These are phyloP conservation scores for Calonectria pseudoturangicola DNA, from an alignment of 2,329 filamentous ascomycete species.

Conservation along the genomic window DNA sequence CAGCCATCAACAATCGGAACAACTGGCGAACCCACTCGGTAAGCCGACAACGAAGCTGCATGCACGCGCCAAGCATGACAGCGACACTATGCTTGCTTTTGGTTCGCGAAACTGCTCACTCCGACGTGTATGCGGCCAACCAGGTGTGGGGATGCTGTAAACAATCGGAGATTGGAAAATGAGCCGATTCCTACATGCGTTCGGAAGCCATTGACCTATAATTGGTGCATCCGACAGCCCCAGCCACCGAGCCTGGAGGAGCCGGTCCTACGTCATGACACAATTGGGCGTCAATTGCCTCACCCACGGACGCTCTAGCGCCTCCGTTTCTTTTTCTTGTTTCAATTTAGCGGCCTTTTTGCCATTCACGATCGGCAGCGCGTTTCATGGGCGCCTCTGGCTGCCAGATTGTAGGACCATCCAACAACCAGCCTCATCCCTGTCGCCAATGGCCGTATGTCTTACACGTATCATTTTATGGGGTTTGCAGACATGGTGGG, in stretches of 20 bases:
- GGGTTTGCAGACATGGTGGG: conserved; percentile 10
- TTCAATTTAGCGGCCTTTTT: background rate
- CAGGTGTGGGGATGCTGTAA: conserved; percentile 13
- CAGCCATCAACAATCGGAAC: conserved; percentile 13
- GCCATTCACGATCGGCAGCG: background rate
- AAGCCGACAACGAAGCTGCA: conserved; percentile 11
- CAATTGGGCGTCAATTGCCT: background rate
- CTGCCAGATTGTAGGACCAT: conserved; percentile 3
- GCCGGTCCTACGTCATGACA: background rate
- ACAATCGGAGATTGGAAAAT: conserved; percentile 27
- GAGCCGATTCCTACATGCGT: conserved; percentile 21
- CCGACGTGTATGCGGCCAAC: conserved; percentile 10
- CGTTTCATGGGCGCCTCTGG: background rate
- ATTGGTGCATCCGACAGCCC: conserved; percentile 14
- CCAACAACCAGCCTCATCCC: conserved; percentile 8
- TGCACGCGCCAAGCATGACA: conserved; percentile 1
- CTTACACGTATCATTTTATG: conserved; percentile 29
- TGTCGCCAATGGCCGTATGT: conserved; percentile 4
- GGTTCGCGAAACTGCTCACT: conserved; percentile 22
- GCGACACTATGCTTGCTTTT: conserved; percentile 18
- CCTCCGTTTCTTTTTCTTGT: conserved; percentile 4
- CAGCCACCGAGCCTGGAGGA: conserved; percentile 9
- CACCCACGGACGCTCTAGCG: background rate
- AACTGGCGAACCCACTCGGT: conserved; percentile 17
- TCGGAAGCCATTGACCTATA: conserved; percentile 25